Evolutionary conservation across 345 rosid genomes (phyloP).

Genomic region (Eucalyptus sp.): DNA sequence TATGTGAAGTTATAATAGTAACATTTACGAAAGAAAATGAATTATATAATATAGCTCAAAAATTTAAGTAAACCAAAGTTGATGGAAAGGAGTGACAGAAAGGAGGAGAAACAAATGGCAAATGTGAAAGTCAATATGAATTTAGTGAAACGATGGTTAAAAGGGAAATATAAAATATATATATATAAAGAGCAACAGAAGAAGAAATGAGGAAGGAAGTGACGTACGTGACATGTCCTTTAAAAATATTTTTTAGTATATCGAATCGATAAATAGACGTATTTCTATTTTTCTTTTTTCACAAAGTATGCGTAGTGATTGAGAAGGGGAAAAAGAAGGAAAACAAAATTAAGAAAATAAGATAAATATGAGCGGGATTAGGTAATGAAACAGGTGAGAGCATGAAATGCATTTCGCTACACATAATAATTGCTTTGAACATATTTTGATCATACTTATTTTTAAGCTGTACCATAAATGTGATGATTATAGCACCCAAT

Average conservation of each 20-base stretch:
- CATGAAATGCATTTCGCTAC: background rate
- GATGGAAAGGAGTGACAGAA: background rate
- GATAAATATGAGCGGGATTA: background rate
- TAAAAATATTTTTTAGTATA: background rate
- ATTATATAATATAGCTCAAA: background rate
- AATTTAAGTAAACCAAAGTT: background rate
- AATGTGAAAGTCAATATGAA: background rate
- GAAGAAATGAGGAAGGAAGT: background rate
- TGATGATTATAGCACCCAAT: background rate
- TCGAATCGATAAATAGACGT: background rate
- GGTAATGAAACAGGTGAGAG: background rate
- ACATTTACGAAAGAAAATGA: background rate
- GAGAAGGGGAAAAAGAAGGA: background rate
- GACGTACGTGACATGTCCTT: background rate
- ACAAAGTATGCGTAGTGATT: background rate
- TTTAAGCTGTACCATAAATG: background rate
- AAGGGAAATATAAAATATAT: background rate
- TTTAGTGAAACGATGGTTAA: background rate
- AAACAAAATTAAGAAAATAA: background rate
- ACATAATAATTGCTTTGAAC: background rate
- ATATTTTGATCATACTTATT: background rate
- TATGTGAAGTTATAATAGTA: background rate
- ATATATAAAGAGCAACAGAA: background rate
- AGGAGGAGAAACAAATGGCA: background rate
- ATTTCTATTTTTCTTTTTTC: background rate